Evolutionary conservation across 805 yeast species (phyloP), one percentile per base, ranked within the genome.

Genomic region (Starmerella bombicola): DNA sequence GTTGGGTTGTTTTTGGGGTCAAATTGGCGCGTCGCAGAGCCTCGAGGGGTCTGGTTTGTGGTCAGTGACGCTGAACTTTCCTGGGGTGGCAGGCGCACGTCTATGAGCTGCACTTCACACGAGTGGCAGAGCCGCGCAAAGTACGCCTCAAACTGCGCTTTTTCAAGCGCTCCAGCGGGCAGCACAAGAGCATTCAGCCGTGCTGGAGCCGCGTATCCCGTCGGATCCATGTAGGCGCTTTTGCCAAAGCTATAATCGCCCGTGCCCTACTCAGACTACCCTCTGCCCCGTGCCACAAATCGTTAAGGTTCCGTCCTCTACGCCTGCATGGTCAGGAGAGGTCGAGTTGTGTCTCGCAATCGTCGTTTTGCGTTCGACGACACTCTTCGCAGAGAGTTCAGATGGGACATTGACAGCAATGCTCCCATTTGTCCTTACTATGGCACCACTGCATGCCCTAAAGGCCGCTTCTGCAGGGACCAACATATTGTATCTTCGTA

Each of bases 1-100:
- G 70, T 69, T 1, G 96, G 95, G 52, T 74, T 81, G 0, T 79
- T 78, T 54, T 78, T 91, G 1, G 97, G 95, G 50, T 80, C 81
- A 66, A 85, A 85, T 4, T 21, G 40, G 15, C 30, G 47, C 13
- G 65, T 24, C 28, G 13, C 28, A 9, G 28, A 9, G n/a, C n/a
- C n/a, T n/a, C n/a, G n/a, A n/a, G n/a, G n/a, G n/a, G n/a, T n/a
- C 5, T 20, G 12, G 23, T 21, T 23, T 2, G 42, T 44, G 19
- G 25, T 15, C 7, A 29, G 7, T 15, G 7, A 12, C 17, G 22
- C 22, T 16, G 21, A 18, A 10, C 26, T 32, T 2, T 25, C 35
- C 2, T 3, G 7, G 10, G 42, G 9, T 1, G 84, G 67, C 9
- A 88, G 30, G 15, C 35, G 40, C 22, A 50, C 69, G 56, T 85